Conservation (phyloP, 768 basidiomycete species). For the Gyrodon lividus region DNA sequence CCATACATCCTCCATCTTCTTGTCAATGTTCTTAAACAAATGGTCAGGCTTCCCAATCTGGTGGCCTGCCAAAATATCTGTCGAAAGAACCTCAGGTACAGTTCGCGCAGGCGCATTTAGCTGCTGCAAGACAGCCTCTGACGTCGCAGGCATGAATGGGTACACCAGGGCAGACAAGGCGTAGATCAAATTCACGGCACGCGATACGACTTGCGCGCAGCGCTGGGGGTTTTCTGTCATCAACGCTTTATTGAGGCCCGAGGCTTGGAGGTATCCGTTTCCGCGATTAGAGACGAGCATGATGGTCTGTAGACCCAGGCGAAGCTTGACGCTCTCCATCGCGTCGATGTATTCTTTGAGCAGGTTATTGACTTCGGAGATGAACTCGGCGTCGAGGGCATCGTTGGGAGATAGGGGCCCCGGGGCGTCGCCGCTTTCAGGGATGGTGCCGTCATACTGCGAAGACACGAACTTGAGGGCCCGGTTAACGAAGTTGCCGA, state of each 20-base stretch:
- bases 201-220: conserved; percentile 86
- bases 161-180: conserved; percentile 79
- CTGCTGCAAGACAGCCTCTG: conserved; percentile 76
- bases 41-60: conserved; percentile 82
- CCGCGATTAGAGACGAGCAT: conserved; percentile 89
- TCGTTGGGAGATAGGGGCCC: conserved; percentile 73
- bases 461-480: conserved; percentile 88
- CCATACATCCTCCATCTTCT: conserved; percentile 84
- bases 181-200: conserved; percentile 93
- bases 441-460: conserved; percentile 77
- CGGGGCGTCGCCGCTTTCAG: conserved; percentile 69
- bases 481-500: conserved; percentile 98
- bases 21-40: conserved; percentile 92
- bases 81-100: conserved; percentile 68
- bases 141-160: conserved; percentile 96
- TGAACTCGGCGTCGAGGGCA: conserved; percentile 68
- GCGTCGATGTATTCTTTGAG: conserved; percentile 78
- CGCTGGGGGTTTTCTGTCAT: conserved; percentile 78
- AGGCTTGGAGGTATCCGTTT: conserved; percentile 92
- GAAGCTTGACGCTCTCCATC: conserved; percentile 91
- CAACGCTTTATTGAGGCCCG: conserved; percentile 87
- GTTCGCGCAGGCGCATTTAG: conserved; percentile 85
- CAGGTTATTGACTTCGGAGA: conserved; percentile 74
- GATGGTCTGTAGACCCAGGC: conserved; percentile 81
- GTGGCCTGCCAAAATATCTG: conserved; percentile 88